Evolutionary conservation across 148 eudicot genomes (phyloP).

Genomic region (Vaccinium vitisidaea): DNA sequence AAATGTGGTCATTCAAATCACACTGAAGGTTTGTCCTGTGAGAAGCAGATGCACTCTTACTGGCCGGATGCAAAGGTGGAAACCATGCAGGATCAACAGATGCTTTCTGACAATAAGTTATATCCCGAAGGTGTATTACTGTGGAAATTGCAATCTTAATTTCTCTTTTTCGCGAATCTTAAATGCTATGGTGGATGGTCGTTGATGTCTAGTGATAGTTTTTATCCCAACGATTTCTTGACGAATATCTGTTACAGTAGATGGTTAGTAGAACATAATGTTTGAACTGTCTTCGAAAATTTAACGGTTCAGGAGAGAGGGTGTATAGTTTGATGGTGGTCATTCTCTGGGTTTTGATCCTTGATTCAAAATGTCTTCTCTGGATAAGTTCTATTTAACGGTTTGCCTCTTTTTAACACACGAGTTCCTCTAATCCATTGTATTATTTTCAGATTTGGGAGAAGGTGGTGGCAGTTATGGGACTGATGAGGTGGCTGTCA

Average conservation of each 20-base stretch:
- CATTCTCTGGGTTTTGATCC: neutral
- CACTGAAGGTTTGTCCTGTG: constrained; percentile 32
- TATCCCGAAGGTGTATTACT: constrained; percentile 40
- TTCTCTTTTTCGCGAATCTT: constrained; percentile 5
- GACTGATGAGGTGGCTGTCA: constrained; percentile 38
- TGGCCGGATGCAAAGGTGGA: constrained; percentile 34
- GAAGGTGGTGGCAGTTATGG: constrained; percentile 37
- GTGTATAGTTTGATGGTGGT: neutral
- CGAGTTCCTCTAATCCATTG: neutral
- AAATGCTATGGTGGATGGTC: neutral
- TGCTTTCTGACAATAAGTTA: constrained; percentile 29
- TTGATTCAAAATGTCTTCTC: neutral
- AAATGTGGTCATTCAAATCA: constrained; percentile 30
- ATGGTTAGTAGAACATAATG: neutral
- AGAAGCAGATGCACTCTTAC: constrained; percentile 34
- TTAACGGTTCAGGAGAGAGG: neutral
- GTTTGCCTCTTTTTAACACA: neutral
- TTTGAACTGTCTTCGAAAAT: neutral
- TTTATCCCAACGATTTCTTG: neutral
- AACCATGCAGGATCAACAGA: constrained; percentile 33
- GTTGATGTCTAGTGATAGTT: neutral
- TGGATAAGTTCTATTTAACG: constrained; percentile 10
- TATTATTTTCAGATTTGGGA: constrained; percentile 36
- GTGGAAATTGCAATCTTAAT: neutral
- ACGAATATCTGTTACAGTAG: no score